Evolutionary conservation across 2,329 filamentous ascomycete species (phyloP).

Genomic region (Aureobasidium sp.): DNA sequence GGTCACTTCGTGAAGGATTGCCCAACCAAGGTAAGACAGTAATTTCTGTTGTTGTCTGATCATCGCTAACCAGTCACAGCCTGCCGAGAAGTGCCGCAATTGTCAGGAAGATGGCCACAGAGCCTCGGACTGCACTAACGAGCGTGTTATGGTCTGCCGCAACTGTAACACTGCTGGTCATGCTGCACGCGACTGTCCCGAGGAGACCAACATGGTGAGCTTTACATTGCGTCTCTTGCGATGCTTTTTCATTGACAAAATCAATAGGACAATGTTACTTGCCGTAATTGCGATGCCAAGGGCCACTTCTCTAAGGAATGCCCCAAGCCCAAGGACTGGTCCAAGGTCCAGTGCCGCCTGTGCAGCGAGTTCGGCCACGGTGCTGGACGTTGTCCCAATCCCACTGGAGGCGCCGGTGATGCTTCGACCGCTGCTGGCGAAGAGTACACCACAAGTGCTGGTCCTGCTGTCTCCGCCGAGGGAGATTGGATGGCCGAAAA

Average conservation of each 20-base stretch:
- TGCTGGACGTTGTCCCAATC: conserved; percentile 23
- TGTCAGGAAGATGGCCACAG: conserved; percentile 29
- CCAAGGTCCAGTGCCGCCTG: conserved; percentile 41
- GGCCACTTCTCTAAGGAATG: conserved; percentile 60
- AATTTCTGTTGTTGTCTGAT: neutral
- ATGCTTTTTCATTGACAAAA: neutral
- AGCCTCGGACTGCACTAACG: conserved; percentile 28
- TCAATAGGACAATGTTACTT: conserved; percentile 24
- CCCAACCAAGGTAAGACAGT: conserved; percentile 19
- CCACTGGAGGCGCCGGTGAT: neutral
- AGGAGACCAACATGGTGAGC: conserved; percentile 33
- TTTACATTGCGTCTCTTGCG: no score
- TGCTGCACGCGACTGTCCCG: conserved; percentile 55
- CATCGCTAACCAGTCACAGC: conserved; percentile 5
- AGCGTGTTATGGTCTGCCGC: conserved; percentile 29
- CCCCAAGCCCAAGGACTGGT: conserved; percentile 51
- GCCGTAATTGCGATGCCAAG: conserved; percentile 26
- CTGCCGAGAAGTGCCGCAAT: conserved; percentile 28
- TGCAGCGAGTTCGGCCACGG: conserved; percentile 32
- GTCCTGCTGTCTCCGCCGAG: conserved; percentile 12
- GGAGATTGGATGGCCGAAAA: neutral
- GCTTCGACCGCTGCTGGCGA: conserved; percentile 19
- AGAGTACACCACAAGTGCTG: conserved; percentile 15
- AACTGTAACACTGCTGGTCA: conserved; percentile 32
- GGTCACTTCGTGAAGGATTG: conserved; percentile 32